Conservation (phyloP, 257 asterid species). For the Henckelia pumila region DNA sequence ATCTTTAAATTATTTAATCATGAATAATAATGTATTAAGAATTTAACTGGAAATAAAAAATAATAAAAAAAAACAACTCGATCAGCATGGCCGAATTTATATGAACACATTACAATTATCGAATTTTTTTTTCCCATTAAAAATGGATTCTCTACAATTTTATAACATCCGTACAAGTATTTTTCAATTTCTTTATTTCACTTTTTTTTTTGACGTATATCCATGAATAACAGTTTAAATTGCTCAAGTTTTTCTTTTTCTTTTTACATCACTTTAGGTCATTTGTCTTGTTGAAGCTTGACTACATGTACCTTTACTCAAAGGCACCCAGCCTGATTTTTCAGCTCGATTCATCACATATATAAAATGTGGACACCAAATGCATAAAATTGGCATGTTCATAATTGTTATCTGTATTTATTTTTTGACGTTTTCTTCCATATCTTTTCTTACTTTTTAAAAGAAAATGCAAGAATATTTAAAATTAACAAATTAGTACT, state of each 20-base stretch:
- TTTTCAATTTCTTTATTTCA: slow-evolving; percentile 25
- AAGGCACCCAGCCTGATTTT: slow-evolving; percentile 8
- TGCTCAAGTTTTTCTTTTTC: background rate
- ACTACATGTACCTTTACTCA: slow-evolving; percentile 4
- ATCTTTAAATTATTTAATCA: no score
- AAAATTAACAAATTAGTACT: no score
- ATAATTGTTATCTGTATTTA: background rate
- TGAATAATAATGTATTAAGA: no score
- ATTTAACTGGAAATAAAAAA: no score
- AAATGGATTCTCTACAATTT: slow-evolving; percentile 5
- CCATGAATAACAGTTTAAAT: slow-evolving; percentile 9
- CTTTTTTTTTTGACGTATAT: slow-evolving; percentile 6
- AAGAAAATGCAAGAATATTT: no score
- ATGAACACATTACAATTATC: background rate
- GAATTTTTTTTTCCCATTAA: background rate
- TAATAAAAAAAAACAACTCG: no score
- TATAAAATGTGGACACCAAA: background rate
- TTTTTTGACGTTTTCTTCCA: background rate
- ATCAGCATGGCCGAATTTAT: no score
- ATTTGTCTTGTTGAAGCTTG: slow-evolving; percentile 9
- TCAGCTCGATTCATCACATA: background rate
- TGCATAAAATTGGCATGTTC: background rate
- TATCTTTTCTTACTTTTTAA: background rate
- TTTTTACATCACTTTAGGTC: background rate
- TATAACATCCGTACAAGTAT: slow-evolving; percentile 11